Base-by-base conservation (phyloP, 805 yeast species). In the Zygoascus bituminiphila region DNA sequence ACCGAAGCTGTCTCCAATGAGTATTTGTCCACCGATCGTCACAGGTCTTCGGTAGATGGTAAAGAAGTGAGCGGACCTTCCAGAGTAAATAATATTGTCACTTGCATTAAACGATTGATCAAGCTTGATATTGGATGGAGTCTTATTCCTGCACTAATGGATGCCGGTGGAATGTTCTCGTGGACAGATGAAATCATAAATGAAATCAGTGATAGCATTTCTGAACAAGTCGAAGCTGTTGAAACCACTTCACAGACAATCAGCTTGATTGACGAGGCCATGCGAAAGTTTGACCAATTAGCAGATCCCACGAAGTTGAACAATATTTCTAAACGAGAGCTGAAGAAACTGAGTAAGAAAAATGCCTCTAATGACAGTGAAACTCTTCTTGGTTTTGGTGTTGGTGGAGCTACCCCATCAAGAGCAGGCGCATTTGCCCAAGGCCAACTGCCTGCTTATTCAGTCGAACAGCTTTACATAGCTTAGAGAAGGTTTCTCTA, bases 91-190 rank as follows among this genome's bases (percentile, higher is more conserved):
- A 43, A 48, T 8, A 62, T 68, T 5, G 51, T 63, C 8, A 59
- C 51, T 51, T 57, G 54, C 39, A 67, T 78, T n/a, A 66, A 65
- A 33, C 69, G 76, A 48, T 72, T 78, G 46, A 65, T 74, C 48
- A 58, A 61, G 26, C 59, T 72, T 50, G 70, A 76, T 48, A 72
- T 73, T 50, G 82, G 85, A 9, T 79, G 78, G 74, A 75, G 73
- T 45, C 65, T 84, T n/a, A 66, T 84, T 40, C 76, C 81, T 49
- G 71, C 81, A 20, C 73, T 84, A 43, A 74, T 85, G 45, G 93
- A 85, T 61, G 78, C 85, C 1, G 82, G 81, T 46, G 93, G 93
- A 0, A 66, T 85, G 42, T 77, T 84, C 61, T 77, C 79, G 52
- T 78, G 86, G 77, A 74, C 76, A 44, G 68, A 71, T 33, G 74